Base-by-base conservation (phyloP, 2,329 filamentous ascomycete genomes). In the Pseudogymnoascus sp. region DNA sequence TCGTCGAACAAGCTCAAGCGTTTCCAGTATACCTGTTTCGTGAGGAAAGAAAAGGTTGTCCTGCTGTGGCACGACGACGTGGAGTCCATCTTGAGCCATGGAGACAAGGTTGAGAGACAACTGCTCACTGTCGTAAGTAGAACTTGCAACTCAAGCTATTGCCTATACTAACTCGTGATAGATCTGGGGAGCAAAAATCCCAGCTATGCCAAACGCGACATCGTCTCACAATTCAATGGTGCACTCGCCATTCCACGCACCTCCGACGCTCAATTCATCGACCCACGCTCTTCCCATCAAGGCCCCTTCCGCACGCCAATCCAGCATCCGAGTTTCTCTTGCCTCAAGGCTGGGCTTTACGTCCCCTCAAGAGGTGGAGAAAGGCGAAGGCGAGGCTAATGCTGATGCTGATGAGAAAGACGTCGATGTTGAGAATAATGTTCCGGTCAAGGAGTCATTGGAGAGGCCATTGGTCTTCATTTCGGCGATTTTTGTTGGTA, bases 51-150 rank as follows among this genome's bases (percentile, higher is more conserved):
- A 64, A 70, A 73, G 2, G 65, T 78, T 18, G 67, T 79, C 6
- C 69, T 80, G 5, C 73, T 79, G 16, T 79, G 78, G 77, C 74
- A 77, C 61, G 75, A 78, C 62, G 73, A 77, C 35, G 66, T 77
- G 12, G 73, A 73, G 44, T 71, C 75, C 63, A 76, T 79, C 60
- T 65, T 79, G 37, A 69, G 73, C 16, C 74, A 77, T 59, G 77
- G 74, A 3, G 72, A 72, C 5, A 64, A 66, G 28, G 64, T 71
- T 7, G 70, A 71, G 61, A 50, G 63, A 38, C 21, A 62, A 7
- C 66, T 69, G 23, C 59, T 69, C 11, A 61, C 44, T 28, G 23
- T 62, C 53, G 53, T 64, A 62, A 42, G 63, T 60, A 8, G n/a
- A 21, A 14, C n/a, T 40, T 11, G 2, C 40, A 25, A 42, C 16